Conservation (phyloP, 2,329 filamentous ascomycete genomes). For the Penicillium janthinellum region DNA sequence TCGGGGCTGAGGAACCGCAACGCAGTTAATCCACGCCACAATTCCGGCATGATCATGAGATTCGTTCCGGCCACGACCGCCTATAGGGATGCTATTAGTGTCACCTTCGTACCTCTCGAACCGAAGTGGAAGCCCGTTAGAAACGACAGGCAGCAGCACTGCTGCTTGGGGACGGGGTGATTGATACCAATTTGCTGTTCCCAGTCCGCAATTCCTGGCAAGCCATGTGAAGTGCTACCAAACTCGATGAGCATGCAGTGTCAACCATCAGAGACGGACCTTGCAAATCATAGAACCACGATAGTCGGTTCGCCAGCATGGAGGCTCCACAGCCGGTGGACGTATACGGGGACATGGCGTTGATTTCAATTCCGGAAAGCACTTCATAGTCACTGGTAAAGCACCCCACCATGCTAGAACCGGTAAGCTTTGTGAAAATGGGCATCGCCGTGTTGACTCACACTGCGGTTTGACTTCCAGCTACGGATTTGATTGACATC, state of each 20-base stretch:
- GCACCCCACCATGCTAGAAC: slow-evolving; percentile 27
- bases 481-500: neutral
- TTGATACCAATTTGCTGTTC: neutral
- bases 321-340: slow-evolving; percentile 27
- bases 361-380: slow-evolving; percentile 32
- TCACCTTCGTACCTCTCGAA: neutral
- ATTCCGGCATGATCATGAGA: neutral
- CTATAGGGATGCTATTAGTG: neutral
- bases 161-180: neutral
- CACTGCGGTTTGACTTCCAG: slow-evolving; percentile 27
- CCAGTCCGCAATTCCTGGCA: neutral
- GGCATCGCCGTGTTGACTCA: slow-evolving; percentile 19
- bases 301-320: slow-evolving; percentile 32
- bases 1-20: neutral
- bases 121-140: neutral
- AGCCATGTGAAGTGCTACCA: neutral
- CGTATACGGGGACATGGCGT: slow-evolving; percentile 27
- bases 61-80: neutral
- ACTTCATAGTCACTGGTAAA: slow-evolving; percentile 34
- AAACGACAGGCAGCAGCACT: neutral
- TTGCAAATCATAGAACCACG: slow-evolving; percentile 37
- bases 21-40: neutral
- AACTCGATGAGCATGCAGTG: neutral
- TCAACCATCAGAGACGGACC: slow-evolving; percentile 27
- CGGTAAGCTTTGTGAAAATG: too few species aligned